phyloP scores from a whole-genome alignment of 2,329 filamentous ascomycete species.

The Arthrinium puccinioides region DNA sequence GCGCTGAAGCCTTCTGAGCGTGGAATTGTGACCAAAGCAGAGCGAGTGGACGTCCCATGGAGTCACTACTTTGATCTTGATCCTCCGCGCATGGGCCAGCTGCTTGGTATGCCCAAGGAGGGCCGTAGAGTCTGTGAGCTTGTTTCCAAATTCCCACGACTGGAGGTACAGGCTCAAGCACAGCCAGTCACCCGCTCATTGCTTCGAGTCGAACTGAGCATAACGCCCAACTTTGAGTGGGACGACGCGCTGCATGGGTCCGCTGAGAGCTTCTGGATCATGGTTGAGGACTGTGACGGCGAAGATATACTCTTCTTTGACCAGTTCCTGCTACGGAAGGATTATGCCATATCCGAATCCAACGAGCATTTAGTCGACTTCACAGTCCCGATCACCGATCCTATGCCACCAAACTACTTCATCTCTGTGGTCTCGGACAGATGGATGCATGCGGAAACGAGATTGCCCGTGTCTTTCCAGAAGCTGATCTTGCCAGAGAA shows the following conservation, averaged over 20 bases:
- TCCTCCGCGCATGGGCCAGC: constrained; percentile 90
- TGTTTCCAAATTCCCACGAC: constrained; percentile 84
- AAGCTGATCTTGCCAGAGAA: constrained; percentile 92
- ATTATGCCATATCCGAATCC: constrained; percentile 76
- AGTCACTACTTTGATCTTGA: constrained; percentile 92
- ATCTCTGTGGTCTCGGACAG: constrained; percentile 89
- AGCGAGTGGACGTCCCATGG: constrained; percentile 93
- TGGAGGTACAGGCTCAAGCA: constrained; percentile 88
- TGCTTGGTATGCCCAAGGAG: constrained; percentile 83
- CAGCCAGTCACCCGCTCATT: constrained; percentile 93
- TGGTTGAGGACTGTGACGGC: constrained; percentile 95
- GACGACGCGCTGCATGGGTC: constrained; percentile 81
- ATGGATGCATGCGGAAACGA: constrained; percentile 98
- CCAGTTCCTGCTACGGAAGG: constrained; percentile 82
- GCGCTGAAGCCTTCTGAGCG: constrained; percentile 57
- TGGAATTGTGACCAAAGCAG: constrained; percentile 86
- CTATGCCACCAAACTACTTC: constrained; percentile 98
- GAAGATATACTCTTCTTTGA: constrained; percentile 95
- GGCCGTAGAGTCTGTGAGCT: constrained; percentile 79
- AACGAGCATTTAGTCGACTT: constrained; percentile 96
- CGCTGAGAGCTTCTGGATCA: constrained; percentile 92
- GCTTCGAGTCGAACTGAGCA: constrained; percentile 81
- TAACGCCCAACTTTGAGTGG: constrained; percentile 94
- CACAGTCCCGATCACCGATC: constrained; percentile 91
- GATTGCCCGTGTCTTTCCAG: constrained; percentile 87